A percentile compares a stretch with the other conserved stretches of the same genome.
Conservation (phyloP, 495 filamentous ascomycete species). For the Talaromyces adpressus region DNA sequence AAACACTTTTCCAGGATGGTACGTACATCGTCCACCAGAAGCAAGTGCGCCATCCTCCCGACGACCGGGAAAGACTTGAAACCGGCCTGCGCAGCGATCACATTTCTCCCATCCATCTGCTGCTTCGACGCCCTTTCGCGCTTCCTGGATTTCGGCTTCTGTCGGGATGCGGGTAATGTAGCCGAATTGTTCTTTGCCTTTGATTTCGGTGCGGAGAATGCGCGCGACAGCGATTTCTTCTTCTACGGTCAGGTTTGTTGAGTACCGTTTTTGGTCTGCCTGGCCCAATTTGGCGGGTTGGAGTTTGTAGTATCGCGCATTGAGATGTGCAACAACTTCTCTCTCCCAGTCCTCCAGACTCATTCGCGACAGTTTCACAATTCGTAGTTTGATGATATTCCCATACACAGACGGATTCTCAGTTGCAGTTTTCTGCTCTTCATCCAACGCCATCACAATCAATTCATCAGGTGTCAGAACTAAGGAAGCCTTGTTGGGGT, state of each 20-base stretch:
- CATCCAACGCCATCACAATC: conserved; percentile 70
- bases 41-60: conserved; percentile 75
- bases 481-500: conserved; percentile 49
- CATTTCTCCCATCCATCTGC: conserved; percentile 77
- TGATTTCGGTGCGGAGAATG: conserved; percentile 51
- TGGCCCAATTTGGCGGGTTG: conserved; percentile 18
- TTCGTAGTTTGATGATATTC: conserved; percentile 73
- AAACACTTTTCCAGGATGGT: conserved; percentile 64
- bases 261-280: conserved; percentile 30
- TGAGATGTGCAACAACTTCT: conserved; percentile 34
- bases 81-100: conserved; percentile 76
- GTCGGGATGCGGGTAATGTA: conserved; percentile 65
- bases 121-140: conserved; percentile 55
- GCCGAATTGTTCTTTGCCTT: conserved; percentile 55
- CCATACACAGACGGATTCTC: conserved; percentile 63
- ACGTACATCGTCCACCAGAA: conserved; percentile 65
- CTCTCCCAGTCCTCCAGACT: conserved; percentile 55
- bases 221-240: conserved; percentile 63
- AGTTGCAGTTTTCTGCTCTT: conserved; percentile 71
- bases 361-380: conserved; percentile 69
- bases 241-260: conserved; percentile 57
- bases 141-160: conserved; percentile 50
- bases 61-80: conserved; percentile 88
- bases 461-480: conserved; percentile 61
- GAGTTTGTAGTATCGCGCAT: conserved; percentile 35